Evolutionary conservation across 1,139 yeast species (phyloP), one percentile per base, ranked within the genome.

Genomic region (Protomyces inundatus): DNA sequence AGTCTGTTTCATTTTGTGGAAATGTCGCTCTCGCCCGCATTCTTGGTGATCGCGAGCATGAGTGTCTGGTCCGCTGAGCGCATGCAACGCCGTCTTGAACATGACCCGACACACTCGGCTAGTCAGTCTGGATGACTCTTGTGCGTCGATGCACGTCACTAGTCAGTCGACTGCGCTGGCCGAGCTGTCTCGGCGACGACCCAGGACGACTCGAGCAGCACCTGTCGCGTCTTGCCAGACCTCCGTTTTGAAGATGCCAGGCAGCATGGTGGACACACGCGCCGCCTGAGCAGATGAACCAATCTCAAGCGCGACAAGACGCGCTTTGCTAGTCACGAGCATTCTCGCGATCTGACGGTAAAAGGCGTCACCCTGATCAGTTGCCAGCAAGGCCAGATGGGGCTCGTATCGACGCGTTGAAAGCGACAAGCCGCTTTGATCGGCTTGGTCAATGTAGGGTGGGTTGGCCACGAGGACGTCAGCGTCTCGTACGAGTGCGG

Each of bases 371-470:
- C 63, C 63, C 10, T 52, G 35, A 4, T 33, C 53, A 12, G n/a
- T 10, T 3, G 40, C 58, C 14, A 60, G 42, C 14, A 64, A 50
- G 1, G 98, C 98, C 45, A 83, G 72, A 35, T 73, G 70, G 0
- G 98, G 98, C 75, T 93, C 98, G 72, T 81, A 86, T 33, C 74
- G 63, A 40, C 82, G 76, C 0, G 91, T 98, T 0, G 96, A 86
- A 55, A 73, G 74, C 63, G 84, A 86, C 67, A 81, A 67, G 54
- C 73, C 46, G 71, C 74, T 55, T 62, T 81, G 83, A 42, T 83
- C 84, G 0, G 70, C 61, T 1, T 60, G 16, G 0, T 91, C 84
- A 7, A 93, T 85, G 71, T 93, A 93, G 0, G 98, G 98, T 0
- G 98, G 98, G 70, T 93, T 93, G 32, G 96, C 83, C 0, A 87